Evolutionary conservation across 148 eudicot species (phyloP).

Genomic region (Fagopyrum esculentum): DNA sequence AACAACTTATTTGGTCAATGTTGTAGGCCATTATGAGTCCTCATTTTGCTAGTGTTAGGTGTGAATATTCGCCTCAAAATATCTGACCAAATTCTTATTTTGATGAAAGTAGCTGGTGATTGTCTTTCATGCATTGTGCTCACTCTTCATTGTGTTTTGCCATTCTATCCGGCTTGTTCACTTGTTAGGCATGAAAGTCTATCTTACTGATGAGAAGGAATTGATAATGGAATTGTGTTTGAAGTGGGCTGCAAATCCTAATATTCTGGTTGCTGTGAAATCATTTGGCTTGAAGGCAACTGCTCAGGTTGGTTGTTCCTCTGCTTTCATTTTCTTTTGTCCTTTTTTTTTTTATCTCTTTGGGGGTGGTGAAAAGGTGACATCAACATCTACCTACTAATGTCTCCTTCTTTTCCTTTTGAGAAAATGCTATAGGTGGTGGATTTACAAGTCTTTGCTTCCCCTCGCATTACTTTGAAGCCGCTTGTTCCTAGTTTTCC

Average conservation of each 20-base stretch:
- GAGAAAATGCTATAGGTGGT: constrained; percentile 45
- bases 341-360: neutral
- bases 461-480: constrained; percentile 80
- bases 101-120: no score
- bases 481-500: constrained; percentile 96
- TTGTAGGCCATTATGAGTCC: neutral
- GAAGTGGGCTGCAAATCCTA: constrained; percentile 96
- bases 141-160: no score
- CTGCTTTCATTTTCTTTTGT: neutral
- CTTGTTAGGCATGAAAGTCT: constrained; percentile 78
- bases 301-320: constrained; percentile 2
- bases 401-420: constrained; percentile 6
- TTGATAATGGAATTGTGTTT: constrained; percentile 80
- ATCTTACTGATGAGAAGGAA: constrained; percentile 84
- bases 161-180: neutral
- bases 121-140: no score
- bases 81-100: no score
- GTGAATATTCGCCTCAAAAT: no score
- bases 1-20: neutral
- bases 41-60: neutral
- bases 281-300: constrained; percentile 62
- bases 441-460: constrained; percentile 84
- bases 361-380: neutral
- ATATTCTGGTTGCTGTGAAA: constrained; percentile 55
- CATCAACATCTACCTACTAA: neutral